Evolutionary conservation across 2,329 filamentous ascomycete genomes (phyloP).

Genomic region (Pyrenochaeta sp.): DNA sequence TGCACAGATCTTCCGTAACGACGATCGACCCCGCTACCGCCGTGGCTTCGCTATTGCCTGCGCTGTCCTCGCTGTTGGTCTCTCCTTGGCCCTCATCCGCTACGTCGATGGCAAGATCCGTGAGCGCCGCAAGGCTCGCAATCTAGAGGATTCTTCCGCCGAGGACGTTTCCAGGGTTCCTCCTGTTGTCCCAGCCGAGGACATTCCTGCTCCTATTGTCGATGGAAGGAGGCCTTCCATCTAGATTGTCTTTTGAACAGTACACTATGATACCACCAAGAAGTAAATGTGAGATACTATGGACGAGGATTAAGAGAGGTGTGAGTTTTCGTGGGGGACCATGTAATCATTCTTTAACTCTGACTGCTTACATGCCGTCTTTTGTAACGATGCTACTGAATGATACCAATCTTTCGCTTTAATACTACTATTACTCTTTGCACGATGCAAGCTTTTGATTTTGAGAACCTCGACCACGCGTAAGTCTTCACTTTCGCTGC

Average conservation of each 20-base stretch:
- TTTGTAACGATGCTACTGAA: too few species aligned
- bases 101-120: conserved; percentile 54
- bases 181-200: conserved; percentile 9
- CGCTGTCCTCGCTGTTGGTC: conserved; percentile 55
- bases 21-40: conserved; percentile 62
- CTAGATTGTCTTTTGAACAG: too few species aligned
- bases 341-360: background rate
- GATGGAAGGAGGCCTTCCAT: conserved; percentile 6
- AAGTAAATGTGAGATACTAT: too few species aligned
- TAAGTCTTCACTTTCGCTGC: too few species aligned
- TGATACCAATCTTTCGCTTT: too few species aligned
- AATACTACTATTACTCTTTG: too few species aligned
- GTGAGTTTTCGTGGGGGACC: too few species aligned
- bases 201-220: conserved; percentile 20
- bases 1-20: conserved; percentile 65
- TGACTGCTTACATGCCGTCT: background rate
- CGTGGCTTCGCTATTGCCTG: conserved; percentile 60
- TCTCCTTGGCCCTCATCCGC: conserved; percentile 53
- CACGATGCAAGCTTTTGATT: too few species aligned
- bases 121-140: conserved; percentile 13
- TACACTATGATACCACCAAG: too few species aligned
- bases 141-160: conserved; percentile 12
- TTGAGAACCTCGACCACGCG: too few species aligned
- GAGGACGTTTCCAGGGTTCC: conserved; percentile 5
- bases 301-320: too few species aligned